phyloP scores from a whole-genome alignment of 345 rosid genomes.

The Balakata baccata region DNA sequence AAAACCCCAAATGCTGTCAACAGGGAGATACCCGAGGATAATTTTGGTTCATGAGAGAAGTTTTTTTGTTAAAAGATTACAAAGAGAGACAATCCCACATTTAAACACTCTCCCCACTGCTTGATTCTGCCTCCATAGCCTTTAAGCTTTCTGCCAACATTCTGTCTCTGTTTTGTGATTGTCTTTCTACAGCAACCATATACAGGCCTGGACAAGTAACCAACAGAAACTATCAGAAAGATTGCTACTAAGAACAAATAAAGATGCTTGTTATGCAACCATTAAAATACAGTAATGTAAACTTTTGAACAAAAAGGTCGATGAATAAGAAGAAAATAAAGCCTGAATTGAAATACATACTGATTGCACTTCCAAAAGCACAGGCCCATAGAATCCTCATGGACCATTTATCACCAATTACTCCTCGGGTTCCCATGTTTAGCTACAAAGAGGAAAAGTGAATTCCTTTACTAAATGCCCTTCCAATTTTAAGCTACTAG shows the following conservation, averaged over 20 bases:
- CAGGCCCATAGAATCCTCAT: conserved; percentile 74
- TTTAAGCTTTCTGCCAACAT: conserved; percentile 59
- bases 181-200: conserved; percentile 81
- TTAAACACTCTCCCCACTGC: conserved; percentile 41
- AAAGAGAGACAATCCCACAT: neutral
- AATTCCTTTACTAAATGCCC: no score
- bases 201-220: conserved; percentile 48
- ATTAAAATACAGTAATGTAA: neutral
- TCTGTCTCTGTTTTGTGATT: conserved; percentile 61
- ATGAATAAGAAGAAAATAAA: neutral
- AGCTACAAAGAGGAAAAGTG: conserved; percentile 10
- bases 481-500: no score
- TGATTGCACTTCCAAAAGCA: conserved; percentile 64
- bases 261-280: neutral
- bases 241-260: neutral
- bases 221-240: conserved; percentile 7
- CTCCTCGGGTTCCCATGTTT: conserved; percentile 49
- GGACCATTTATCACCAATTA: conserved; percentile 68
- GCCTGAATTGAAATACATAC: conserved; percentile 22
- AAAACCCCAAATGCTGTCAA: neutral
- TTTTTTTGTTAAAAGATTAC: neutral
- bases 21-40: neutral
- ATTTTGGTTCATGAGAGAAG: neutral
- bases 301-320: no score
- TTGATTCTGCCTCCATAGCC: conserved; percentile 47